Conservation (phyloP, 352 stramenopile genomes). For the Proteromonas lacertae region DNA sequence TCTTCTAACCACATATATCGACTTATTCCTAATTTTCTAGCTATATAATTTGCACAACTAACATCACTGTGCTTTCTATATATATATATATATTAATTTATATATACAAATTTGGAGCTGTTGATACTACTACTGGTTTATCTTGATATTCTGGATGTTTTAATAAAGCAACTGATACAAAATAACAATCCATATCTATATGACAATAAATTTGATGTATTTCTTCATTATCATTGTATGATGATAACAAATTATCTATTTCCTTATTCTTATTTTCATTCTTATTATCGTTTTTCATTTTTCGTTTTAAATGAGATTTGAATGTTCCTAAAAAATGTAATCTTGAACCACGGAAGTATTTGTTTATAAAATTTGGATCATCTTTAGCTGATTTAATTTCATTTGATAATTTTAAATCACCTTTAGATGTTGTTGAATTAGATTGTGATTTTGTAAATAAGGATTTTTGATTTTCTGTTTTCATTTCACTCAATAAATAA, state of each 20-base stretch:
- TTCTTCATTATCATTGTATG: neutral
- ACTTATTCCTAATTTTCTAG: neutral
- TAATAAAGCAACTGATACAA: neutral
- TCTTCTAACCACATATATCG: neutral
- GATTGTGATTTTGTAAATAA: no score
- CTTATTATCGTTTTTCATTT: neutral
- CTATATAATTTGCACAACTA: neutral
- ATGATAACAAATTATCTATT: neutral
- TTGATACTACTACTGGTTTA: neutral
- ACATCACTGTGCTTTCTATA: neutral
- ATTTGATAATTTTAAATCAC: no score
- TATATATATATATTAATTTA: neutral
- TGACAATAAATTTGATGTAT: neutral
- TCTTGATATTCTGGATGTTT: neutral
- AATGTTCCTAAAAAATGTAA: slow-evolving; percentile 1
- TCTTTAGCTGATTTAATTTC: no score
- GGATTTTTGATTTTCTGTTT: no score
- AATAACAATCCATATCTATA: slow-evolving; percentile 4
- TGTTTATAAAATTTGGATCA: neutral
- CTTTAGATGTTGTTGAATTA: no score
- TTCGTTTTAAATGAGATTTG: neutral
- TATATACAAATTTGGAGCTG: neutral
- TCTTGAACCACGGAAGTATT: neutral
- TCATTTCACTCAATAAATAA: no score
- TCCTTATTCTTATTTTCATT: neutral